Base-by-base conservation (phyloP, 768 basidiomycete genomes). In the Gymnopilus junonius region DNA sequence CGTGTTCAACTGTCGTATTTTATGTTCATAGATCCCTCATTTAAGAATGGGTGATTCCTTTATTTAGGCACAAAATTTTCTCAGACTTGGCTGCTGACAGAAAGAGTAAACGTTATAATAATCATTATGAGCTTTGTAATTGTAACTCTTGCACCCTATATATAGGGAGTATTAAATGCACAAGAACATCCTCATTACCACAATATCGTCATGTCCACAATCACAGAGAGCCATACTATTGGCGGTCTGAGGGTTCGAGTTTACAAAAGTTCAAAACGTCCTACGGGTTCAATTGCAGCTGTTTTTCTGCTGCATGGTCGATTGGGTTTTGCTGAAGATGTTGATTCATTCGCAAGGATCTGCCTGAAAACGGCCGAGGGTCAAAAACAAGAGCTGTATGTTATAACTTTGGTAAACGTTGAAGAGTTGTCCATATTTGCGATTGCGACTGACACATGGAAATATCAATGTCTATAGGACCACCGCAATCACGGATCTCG, bases 261-360 rank as follows among this genome's bases (percentile, higher is more conserved):
- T 11, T 79, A 75, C 68, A 73, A 70, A n/a, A 57, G 68, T 40
- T 61, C 67, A 6, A 61, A 29, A 2, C 55, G 60, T n/a, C 55
- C 21, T 10, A 63, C 64, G n/a, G 58, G 57, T 3, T 73, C 78
- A 2, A 68, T 78, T 11, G 74, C 78, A 5, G 74, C 75, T 4
- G 67, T 82, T 43, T 84, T 82, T 65, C 67, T 81, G 29, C 73
- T 84, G 1, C 83, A 83, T 67, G 82, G 83, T 1, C 75, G 82
- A 8, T 48, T 65, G 29, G 74, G 74, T 27, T 76, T 75, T 3
- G 72, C 73, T 4, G 65, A 71, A 12, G 55, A 71, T 42, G 63
- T 79, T 10, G 71, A 76, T 39, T 61, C 67, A 11, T 65, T 74
- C 48, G 74, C 76, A 2, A 67, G 64, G 45, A 55, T 67, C 58